These are phyloP conservation scores for Fusarium sp. DNA, from an alignment of 2,329 filamentous ascomycete genomes.

Conservation along the genomic window DNA sequence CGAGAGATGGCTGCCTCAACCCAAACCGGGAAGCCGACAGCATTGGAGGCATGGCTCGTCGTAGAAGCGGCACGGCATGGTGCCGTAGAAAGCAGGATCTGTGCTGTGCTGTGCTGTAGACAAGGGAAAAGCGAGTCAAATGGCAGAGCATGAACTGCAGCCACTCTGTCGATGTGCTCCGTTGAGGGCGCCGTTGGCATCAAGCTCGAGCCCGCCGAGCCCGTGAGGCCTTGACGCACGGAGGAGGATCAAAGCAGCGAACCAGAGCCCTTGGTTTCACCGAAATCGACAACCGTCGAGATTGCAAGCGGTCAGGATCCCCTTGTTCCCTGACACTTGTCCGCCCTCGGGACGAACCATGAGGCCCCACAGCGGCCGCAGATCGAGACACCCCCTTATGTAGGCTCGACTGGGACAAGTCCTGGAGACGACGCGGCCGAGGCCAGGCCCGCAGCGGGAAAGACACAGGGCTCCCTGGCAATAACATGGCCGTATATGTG, in stretches of 20 bases:
- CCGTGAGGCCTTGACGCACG: constrained; percentile 31
- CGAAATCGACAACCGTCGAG: constrained; percentile 48
- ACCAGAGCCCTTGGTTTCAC: constrained; percentile 52
- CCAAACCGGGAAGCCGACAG: constrained; percentile 14
- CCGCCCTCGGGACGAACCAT: constrained; percentile 53
- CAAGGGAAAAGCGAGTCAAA: constrained; percentile 14
- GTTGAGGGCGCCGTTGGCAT: constrained; percentile 14
- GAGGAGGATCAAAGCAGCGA: constrained; percentile 43
- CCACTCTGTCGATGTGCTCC: constrained; percentile 20
- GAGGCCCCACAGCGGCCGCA: constrained; percentile 56
- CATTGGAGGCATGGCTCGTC: constrained; percentile 9
- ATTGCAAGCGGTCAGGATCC: constrained; percentile 47
- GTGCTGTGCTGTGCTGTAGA: constrained; percentile 25
- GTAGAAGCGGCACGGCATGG: constrained; percentile 15
- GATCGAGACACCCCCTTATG: constrained; percentile 50
- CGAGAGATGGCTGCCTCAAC: constrained; percentile 1
- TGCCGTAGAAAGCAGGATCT: constrained; percentile 20
- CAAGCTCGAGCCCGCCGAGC: constrained; percentile 20
- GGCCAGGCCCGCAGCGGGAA: constrained; percentile 48
- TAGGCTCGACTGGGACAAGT: constrained; percentile 37
- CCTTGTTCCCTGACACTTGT: constrained; percentile 53
- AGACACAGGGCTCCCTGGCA: constrained; percentile 42
- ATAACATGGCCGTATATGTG: constrained; percentile 44
- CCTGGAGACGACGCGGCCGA: constrained; percentile 36
- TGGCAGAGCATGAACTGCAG: constrained; percentile 27